phyloP scores from a whole-genome alignment of 805 yeast genomes.

The Ogataea dorogensis region DNA sequence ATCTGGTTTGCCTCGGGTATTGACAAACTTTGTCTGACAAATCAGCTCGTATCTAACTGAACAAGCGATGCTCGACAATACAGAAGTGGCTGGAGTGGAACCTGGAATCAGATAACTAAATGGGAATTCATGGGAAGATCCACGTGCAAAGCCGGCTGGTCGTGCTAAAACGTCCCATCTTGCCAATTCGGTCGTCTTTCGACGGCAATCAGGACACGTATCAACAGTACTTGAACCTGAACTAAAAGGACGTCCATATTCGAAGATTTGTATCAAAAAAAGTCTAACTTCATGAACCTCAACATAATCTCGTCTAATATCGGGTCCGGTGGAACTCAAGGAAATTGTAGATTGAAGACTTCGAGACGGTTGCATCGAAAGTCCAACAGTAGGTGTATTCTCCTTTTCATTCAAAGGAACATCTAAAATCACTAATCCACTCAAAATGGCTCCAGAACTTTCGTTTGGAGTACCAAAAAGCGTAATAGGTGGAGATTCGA shows the following conservation, averaged over 20 bases:
- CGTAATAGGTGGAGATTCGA: conserved; percentile 91
- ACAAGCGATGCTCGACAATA: conserved; percentile 53
- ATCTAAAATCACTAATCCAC: conserved; percentile 71
- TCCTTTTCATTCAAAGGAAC: conserved; percentile 34
- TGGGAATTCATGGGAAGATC: conserved; percentile 79
- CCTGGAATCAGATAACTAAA: conserved; percentile 91
- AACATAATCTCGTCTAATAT: conserved; percentile 39
- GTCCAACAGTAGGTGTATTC: no score
- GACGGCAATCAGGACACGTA: conserved; percentile 58
- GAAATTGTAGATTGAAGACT: conserved; percentile 28
- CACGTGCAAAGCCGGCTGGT: conserved; percentile 56
- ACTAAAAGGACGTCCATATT: conserved; percentile 63
- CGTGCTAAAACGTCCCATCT: conserved; percentile 81
- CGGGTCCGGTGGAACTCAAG: conserved; percentile 18
- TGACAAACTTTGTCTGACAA: conserved; percentile 53
- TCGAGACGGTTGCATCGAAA: conserved; percentile 1
- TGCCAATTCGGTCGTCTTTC: conserved; percentile 61
- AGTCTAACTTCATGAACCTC: conserved; percentile 59
- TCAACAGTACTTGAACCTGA: conserved; percentile 49
- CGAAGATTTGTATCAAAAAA: conserved; percentile 68
- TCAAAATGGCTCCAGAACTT: conserved; percentile 80
- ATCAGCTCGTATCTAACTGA: conserved; percentile 70
- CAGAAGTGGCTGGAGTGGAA: conserved; percentile 74
- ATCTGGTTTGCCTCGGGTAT: conserved; percentile 33
- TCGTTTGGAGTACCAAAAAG: conserved; percentile 77